A percentile compares a stretch with the other conserved stretches of the same genome.
phyloP scores from a whole-genome alignment of 1,284 basidiomycete species.

The Neonothopanus nambi region DNA sequence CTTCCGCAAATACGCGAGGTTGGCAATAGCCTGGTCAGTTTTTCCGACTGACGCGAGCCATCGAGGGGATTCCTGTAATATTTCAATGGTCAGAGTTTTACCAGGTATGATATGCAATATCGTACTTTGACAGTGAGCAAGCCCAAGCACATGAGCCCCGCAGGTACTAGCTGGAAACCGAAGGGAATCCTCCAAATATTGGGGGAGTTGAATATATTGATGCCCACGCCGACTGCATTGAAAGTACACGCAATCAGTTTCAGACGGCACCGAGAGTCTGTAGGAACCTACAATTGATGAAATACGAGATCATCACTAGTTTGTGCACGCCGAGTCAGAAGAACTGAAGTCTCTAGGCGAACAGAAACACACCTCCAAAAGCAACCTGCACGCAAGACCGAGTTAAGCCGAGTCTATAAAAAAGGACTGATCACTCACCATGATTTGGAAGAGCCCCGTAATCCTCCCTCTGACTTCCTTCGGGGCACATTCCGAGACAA shows the following conservation, averaged over 20 bases:
- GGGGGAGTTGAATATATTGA: constrained; percentile 49
- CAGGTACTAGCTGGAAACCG: constrained; percentile 75
- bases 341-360: constrained; percentile 39
- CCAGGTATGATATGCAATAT: too few relatives aligned
- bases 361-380: not conserved
- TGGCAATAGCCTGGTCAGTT: constrained; percentile 37
- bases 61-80: constrained; percentile 59
- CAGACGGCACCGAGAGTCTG: not conserved
- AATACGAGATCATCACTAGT: constrained; percentile 74
- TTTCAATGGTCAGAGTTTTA: too few relatives aligned
- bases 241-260: not conserved
- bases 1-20: constrained; percentile 50
- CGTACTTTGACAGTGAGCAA: constrained; percentile 65
- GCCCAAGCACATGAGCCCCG: constrained; percentile 74
- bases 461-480: constrained; percentile 62
- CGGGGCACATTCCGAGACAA: constrained; percentile 66
- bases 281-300: constrained; percentile 61
- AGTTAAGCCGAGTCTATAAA: too few relatives aligned
- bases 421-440: constrained; percentile 30
- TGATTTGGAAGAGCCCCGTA: constrained; percentile 67
- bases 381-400: not conserved
- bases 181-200: constrained; percentile 75
- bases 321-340: constrained; percentile 29
- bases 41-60: constrained; percentile 45
- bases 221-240: constrained; percentile 56